phyloP scores from a whole-genome alignment of 345 rosid species.

The Gossypium bickii region DNA sequence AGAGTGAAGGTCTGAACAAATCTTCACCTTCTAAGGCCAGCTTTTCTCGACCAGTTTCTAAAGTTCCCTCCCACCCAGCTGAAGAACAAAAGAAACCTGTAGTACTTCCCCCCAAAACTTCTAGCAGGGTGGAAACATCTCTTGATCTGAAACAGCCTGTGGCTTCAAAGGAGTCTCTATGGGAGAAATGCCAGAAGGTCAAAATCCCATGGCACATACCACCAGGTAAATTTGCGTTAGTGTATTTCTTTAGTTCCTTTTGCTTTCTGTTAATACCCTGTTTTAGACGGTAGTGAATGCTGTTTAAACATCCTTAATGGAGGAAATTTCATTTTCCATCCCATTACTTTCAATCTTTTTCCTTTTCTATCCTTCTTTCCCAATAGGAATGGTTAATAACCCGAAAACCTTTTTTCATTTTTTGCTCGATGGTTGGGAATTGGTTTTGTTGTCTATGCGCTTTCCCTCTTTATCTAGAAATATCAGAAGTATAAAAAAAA shows the following conservation, averaged over 20 bases:
- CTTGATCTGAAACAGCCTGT: constrained; percentile 32
- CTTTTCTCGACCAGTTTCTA: constrained; percentile 27
- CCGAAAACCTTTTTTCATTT: background rate
- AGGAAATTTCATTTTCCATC: constrained; percentile 3
- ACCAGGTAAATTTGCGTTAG: constrained; percentile 61
- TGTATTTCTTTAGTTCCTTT: constrained; percentile 17
- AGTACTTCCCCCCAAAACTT: constrained; percentile 18
- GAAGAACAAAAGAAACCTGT: constrained; percentile 42
- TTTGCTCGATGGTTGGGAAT: constrained; percentile 9
- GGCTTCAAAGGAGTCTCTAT: constrained; percentile 40
- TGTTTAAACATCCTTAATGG: constrained; percentile 11
- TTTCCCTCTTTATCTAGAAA: background rate
- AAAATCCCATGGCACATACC: constrained; percentile 71
- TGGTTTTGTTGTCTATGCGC: constrained; percentile 7
- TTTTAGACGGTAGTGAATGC: constrained; percentile 12
- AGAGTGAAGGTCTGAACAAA: constrained; percentile 36
- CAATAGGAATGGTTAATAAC: constrained; percentile 1
- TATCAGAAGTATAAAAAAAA: background rate
- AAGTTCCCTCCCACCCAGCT: constrained; percentile 27
- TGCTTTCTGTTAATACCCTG: constrained; percentile 11
- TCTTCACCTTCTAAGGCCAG: constrained; percentile 28
- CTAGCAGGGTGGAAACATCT: constrained; percentile 19
- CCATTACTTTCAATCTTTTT: constrained; percentile 2
- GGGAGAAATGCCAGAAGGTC: constrained; percentile 45
- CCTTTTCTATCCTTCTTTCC: background rate